phyloP scores from a whole-genome alignment of 176 grass and related monocot genomes.

The maize (Zea mays) region Zm-B73-REFERENCE-NAM-5.0 NC_050100.1:128220501-128221000 shows the following conservation, averaged over 20 bases:
- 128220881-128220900: not conserved
- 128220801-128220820: not conserved
- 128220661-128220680: constrained; percentile 62
- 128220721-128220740: constrained; percentile 64
- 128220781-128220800: constrained; percentile 11
- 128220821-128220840: constrained; percentile 18
- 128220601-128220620: constrained; percentile 73
- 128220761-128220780: constrained; percentile 48
- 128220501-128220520: constrained; percentile 66
- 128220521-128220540: constrained; percentile 70
- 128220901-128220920: not conserved
- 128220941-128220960: constrained; percentile 29
- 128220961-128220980: constrained; percentile 33
- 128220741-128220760: constrained; percentile 64
- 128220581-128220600: constrained; percentile 70
- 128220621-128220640: constrained; percentile 66
- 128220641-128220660: constrained; percentile 74
- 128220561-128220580: constrained; percentile 67
- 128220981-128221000: constrained; percentile 45
- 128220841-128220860: constrained; percentile 36
- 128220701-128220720: constrained; percentile 61
- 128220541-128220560: constrained; percentile 77
- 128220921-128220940: not conserved
- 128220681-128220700: constrained; percentile 48
- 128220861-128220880: constrained; percentile 24